Conservation (phyloP, 352 stramenopile genomes). For the Peronospora destructor region DNA sequence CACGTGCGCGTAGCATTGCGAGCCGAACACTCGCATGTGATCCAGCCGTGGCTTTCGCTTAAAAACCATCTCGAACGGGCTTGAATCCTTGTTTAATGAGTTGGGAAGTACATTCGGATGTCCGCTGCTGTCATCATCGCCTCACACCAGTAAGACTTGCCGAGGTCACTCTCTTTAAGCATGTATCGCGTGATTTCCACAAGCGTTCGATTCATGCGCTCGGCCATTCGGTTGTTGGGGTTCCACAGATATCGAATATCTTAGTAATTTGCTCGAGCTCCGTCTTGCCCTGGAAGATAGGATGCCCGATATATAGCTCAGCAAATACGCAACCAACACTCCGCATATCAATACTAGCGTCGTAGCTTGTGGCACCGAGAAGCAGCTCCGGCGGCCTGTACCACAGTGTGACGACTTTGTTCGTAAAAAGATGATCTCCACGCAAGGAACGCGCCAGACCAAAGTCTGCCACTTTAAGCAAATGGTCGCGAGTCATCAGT, state of each 20-base stretch:
- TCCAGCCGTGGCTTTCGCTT: too few relatives aligned
- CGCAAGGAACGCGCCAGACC: constrained; percentile 78
- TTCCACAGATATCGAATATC: constrained; percentile 86
- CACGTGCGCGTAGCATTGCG: too few relatives aligned
- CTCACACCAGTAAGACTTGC: too few relatives aligned
- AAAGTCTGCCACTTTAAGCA: constrained; percentile 85
- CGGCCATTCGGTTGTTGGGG: constrained; percentile 67
- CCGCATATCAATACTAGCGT: constrained; percentile 92
- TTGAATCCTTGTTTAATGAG: too few relatives aligned
- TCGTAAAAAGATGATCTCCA: constrained; percentile 86
- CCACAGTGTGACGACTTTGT: constrained; percentile 95
- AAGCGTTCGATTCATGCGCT: too few relatives aligned
- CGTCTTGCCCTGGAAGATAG: constrained; percentile 83
- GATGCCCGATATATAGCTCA: constrained; percentile 81
- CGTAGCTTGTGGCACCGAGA: constrained; percentile 90
- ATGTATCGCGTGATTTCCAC: too few relatives aligned
- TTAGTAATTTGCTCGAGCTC: constrained; percentile 85
- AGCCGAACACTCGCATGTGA: too few relatives aligned
- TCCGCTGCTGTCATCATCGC: too few relatives aligned
- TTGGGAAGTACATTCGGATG: too few relatives aligned
- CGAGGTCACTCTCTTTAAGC: too few relatives aligned
- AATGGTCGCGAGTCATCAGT: constrained; percentile 64
- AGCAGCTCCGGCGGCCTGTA: constrained; percentile 92
- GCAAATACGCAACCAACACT: constrained; percentile 89
- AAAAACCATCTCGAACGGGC: too few relatives aligned